Evolutionary conservation across 176 grass and related monocot species (phyloP).

Genomic region (Oryza meyeriana): DNA sequence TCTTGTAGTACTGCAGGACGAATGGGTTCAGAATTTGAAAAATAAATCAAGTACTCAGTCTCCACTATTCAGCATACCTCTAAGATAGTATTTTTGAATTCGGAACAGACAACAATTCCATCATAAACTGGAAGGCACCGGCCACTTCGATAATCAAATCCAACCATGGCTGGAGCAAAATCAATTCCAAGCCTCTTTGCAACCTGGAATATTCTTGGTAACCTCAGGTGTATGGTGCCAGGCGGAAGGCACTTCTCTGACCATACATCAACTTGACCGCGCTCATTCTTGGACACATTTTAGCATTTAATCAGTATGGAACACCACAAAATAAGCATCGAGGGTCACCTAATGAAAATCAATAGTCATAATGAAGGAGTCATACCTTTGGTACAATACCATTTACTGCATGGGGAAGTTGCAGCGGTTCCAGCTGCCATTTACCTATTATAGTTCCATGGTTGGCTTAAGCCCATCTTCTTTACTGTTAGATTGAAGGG

Average conservation of each 20-base stretch:
- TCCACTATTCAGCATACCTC: constrained; percentile 53
- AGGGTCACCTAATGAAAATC: constrained; percentile 5
- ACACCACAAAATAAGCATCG: constrained; percentile 27
- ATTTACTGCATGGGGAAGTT: constrained; percentile 74
- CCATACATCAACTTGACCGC: constrained; percentile 93
- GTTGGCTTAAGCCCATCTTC: constrained; percentile 50
- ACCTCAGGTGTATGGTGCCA: constrained; percentile 83
- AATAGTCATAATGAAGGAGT: not conserved
- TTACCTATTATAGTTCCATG: constrained; percentile 77
- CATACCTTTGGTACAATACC: constrained; percentile 90
- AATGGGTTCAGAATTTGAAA: not conserved
- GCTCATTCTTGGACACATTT: constrained; percentile 70
- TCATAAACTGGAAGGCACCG: constrained; percentile 69
- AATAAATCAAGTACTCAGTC: constrained; percentile 25
- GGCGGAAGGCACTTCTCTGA: constrained; percentile 96
- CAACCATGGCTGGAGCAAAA: constrained; percentile 90
- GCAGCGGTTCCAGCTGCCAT: constrained; percentile 85
- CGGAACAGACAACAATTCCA: constrained; percentile 77
- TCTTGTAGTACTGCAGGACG: not conserved
- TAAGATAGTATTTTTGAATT: constrained; percentile 79
- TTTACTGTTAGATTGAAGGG: constrained; percentile 37
- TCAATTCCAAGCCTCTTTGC: constrained; percentile 88
- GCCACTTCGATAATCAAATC: constrained; percentile 81
- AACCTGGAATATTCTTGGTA: constrained; percentile 82
- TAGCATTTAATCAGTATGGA: constrained; percentile 29